These are phyloP conservation scores for Penicillium sp. DNA, from an alignment of 2,329 filamentous ascomycete species.

Conservation along the genomic window DNA sequence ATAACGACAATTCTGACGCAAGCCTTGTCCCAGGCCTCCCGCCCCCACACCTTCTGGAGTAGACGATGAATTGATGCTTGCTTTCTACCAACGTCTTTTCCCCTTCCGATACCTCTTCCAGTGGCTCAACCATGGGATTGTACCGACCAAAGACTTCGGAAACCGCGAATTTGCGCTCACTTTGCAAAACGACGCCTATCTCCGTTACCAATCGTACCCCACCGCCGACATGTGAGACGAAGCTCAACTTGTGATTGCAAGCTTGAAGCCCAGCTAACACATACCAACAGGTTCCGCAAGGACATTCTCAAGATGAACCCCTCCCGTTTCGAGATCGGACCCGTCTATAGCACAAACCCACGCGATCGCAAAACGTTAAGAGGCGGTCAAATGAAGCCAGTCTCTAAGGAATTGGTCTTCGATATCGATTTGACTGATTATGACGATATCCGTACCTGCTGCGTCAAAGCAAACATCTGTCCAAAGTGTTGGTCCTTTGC, in stretches of 20 bases:
- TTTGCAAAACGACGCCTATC: constrained; percentile 86
- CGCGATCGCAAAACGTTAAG: constrained; percentile 86
- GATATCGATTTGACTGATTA: constrained; percentile 99
- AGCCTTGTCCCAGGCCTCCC: constrained; percentile 26
- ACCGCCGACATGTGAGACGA: constrained; percentile 62
- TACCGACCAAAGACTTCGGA: constrained; percentile 81
- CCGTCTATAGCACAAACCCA: constrained; percentile 93
- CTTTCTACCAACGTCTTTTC: constrained; percentile 94
- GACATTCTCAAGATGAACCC: constrained; percentile 87
- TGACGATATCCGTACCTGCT: constrained; percentile 94
- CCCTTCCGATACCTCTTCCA: constrained; percentile 94
- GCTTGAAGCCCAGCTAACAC: constrained; percentile 20
- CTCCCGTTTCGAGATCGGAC: constrained; percentile 95
- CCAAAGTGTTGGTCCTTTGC: constrained; percentile 95
- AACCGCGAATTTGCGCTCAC: constrained; percentile 97
- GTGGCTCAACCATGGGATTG: constrained; percentile 93
- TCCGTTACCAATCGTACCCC: constrained; percentile 83
- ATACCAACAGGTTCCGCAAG: constrained; percentile 71
- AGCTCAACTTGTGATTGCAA: not conserved
- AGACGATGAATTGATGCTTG: constrained; percentile 83
- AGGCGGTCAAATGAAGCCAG: constrained; percentile 76
- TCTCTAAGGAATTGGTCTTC: constrained; percentile 94
- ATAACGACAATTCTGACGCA: constrained; percentile 15
- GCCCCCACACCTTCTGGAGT: constrained; percentile 52
- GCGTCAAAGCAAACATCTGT: constrained; percentile 90